phyloP scores from a whole-genome alignment of 441 rosid species.

The Biscutella laevigata region DNA sequence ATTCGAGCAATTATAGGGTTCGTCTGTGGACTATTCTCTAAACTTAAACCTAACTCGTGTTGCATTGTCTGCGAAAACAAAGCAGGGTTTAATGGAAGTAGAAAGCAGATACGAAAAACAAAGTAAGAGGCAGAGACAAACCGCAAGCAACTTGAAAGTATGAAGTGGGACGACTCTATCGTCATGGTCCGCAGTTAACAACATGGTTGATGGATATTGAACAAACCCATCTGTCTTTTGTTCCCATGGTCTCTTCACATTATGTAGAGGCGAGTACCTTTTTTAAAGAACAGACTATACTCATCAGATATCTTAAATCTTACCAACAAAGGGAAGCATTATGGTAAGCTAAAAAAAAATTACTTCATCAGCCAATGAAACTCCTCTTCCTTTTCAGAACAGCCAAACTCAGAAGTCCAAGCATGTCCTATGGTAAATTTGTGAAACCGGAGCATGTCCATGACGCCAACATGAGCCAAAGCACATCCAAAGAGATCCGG shows the following conservation, averaged over 20 bases:
- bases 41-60: conserved; percentile 58
- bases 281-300: neutral
- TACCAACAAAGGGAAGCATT: neutral
- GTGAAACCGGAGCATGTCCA: conserved; percentile 99
- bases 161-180: conserved; percentile 94
- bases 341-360: conserved; percentile 27
- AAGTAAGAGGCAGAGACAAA: too few relatives aligned
- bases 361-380: conserved; percentile 85
- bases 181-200: conserved; percentile 93
- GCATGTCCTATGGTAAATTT: conserved; percentile 95
- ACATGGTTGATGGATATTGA: conserved; percentile 89
- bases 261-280: conserved; percentile 93
- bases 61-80: conserved; percentile 67
- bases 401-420: conserved; percentile 88
- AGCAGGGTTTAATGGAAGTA: too few relatives aligned
- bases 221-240: conserved; percentile 26
- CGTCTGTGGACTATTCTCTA: conserved; percentile 80
- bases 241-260: conserved; percentile 89
- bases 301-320: neutral
- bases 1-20: conserved; percentile 83
- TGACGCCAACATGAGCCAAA: conserved; percentile 96
- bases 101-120: too few relatives aligned
- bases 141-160: conserved; percentile 79
- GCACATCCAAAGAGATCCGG: conserved; percentile 98
- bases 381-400: conserved; percentile 80